Percentiles rank a stretch among this genome's conserved stretches.
phyloP scores from a whole-genome alignment of 805 yeast genomes.

The Saccharomycopsis sp. region DNA sequence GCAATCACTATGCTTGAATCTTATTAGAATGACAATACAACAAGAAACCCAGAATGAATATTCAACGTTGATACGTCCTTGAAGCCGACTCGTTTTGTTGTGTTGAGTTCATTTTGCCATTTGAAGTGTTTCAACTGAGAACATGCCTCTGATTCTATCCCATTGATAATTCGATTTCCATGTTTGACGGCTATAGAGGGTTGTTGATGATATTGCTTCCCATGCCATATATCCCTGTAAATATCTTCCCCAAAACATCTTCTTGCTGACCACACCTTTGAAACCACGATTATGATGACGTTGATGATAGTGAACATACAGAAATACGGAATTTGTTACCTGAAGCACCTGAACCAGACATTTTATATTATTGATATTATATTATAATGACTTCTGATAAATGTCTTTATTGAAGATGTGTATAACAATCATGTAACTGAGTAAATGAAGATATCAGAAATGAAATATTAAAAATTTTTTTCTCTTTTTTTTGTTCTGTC shows the following conservation, averaged over 20 bases:
- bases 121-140: too few species aligned
- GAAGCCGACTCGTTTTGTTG: too few species aligned
- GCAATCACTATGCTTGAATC: too few species aligned
- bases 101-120: too few species aligned
- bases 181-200: too few species aligned
- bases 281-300: constrained; percentile 4
- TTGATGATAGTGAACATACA: constrained; percentile 50
- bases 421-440: not conserved
- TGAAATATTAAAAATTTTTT: constrained; percentile 1
- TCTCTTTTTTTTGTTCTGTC: not conserved
- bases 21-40: too few species aligned
- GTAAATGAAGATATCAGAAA: not conserved
- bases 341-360: constrained; percentile 94
- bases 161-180: too few species aligned
- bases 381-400: not conserved
- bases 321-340: constrained; percentile 99
- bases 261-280: constrained; percentile 15
- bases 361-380: constrained; percentile 32
- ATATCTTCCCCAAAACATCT: not conserved
- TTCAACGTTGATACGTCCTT: too few species aligned
- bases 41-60: too few species aligned
- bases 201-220: too few species aligned
- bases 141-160: too few species aligned
- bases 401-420: not conserved
- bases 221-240: too few species aligned